A percentile compares a stretch with the other conserved stretches of the same genome.
Evolutionary conservation across 225 moss, liverwort and hornwort genomes (phyloP).

Genomic region (Physcomitrium patens): DNA sequence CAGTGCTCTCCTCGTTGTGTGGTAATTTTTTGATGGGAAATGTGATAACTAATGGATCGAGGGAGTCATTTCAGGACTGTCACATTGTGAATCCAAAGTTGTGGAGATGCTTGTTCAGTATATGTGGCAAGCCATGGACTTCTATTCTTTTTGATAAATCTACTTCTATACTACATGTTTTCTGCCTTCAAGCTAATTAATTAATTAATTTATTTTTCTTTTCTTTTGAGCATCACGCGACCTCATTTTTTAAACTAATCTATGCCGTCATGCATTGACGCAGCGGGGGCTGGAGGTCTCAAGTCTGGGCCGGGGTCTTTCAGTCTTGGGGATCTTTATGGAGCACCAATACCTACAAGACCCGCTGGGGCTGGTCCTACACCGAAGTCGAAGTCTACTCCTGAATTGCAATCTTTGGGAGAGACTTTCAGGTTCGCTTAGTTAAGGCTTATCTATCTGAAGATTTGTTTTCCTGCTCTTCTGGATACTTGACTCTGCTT

Average conservation of each 20-base stretch:
- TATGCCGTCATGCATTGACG: slow-evolving; percentile 38
- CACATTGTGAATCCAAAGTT: neutral
- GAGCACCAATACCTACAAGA: slow-evolving; percentile 57
- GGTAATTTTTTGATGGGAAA: neutral
- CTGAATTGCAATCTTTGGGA: slow-evolving; percentile 61
- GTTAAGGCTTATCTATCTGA: neutral
- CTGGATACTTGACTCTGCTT: neutral
- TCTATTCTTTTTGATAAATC: neutral
- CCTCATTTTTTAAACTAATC: slow-evolving; percentile 15
- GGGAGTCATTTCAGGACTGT: neutral
- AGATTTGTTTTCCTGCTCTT: slow-evolving; percentile 4
- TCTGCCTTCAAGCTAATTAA: slow-evolving; percentile 6
- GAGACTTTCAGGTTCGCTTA: slow-evolving; percentile 49
- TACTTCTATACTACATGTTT: neutral
- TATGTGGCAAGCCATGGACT: slow-evolving; percentile 9
- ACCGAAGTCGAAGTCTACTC: slow-evolving; percentile 44
- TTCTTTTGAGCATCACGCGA: slow-evolving; percentile 16
- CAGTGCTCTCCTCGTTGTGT: slow-evolving; percentile 4
- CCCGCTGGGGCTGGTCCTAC: slow-evolving; percentile 57
- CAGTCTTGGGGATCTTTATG: slow-evolving; percentile 73
- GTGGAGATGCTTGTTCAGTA: slow-evolving; percentile 8
- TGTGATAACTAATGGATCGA: slow-evolving; percentile 1
- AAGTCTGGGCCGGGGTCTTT: slow-evolving; percentile 48
- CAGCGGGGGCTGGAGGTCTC: slow-evolving; percentile 50
- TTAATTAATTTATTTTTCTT: neutral